phyloP scores from a whole-genome alignment of 345 rosid species.

The Rhodomyrtus tomentosa region DNA sequence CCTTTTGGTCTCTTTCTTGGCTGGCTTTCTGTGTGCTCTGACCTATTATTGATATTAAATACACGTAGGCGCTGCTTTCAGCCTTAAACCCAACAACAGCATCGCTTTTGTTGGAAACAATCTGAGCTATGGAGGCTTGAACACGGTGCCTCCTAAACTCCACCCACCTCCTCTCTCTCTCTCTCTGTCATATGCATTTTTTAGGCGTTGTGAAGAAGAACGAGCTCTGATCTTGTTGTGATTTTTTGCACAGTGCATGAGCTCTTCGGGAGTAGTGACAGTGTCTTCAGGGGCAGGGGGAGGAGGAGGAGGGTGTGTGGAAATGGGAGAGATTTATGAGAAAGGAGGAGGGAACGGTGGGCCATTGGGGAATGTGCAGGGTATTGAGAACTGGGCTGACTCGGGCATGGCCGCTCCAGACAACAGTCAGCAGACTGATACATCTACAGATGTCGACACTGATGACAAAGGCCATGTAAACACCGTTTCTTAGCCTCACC shows the following conservation, averaged over 20 bases:
- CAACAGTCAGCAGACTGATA: conserved; percentile 90
- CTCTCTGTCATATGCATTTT: neutral
- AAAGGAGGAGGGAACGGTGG: conserved; percentile 30
- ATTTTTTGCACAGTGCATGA: neutral
- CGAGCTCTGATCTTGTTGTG: neutral
- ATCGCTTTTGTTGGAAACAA: conserved; percentile 40
- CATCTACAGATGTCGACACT: conserved; percentile 83
- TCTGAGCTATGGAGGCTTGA: conserved; percentile 47
- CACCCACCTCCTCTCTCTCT: neutral
- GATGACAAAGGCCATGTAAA: conserved; percentile 76
- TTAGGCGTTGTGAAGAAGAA: neutral
- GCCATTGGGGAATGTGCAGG: conserved; percentile 39
- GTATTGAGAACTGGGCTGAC: conserved; percentile 77
- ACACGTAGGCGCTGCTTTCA: conserved; percentile 41
- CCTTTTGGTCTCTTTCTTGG: neutral
- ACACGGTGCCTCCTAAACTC: conserved; percentile 39
- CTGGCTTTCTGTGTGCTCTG: neutral
- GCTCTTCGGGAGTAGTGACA: neutral
- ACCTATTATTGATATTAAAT: neutral
- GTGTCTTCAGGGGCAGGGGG: neutral
- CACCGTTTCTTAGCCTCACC: neutral
- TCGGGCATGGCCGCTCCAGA: conserved; percentile 50
- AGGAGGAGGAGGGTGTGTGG: neutral
- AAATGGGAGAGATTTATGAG: conserved; percentile 8
- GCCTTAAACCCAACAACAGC: conserved; percentile 31